Percentiles rank a stretch among this genome's conserved stretches.
Evolutionary conservation across 352 stramenopile genomes (phyloP).

Genomic region (Phytophthora aleatoria): DNA sequence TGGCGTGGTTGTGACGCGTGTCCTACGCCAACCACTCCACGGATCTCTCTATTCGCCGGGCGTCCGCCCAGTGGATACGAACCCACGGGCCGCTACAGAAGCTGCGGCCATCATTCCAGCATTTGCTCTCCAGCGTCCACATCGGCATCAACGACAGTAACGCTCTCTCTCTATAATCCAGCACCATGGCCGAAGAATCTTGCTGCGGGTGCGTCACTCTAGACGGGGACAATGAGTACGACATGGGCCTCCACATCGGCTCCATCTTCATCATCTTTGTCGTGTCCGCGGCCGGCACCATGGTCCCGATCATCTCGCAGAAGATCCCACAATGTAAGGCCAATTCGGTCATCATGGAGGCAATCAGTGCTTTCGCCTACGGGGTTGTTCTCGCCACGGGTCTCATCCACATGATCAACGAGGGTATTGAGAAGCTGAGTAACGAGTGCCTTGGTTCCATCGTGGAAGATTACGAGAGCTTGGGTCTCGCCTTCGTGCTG

Average conservation of each 20-base stretch:
- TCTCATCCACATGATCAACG: slow-evolving; percentile 78
- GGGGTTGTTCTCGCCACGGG: no score
- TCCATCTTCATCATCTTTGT: slow-evolving; percentile 64
- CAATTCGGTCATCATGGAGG: slow-evolving; percentile 55
- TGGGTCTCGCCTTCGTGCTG: slow-evolving; percentile 65
- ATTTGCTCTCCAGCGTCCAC: slow-evolving; percentile 18
- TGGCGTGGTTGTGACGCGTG: slow-evolving; percentile 18
- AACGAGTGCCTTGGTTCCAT: slow-evolving; percentile 58
- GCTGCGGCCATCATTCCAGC: slow-evolving; percentile 9
- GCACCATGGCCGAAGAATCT: slow-evolving; percentile 40
- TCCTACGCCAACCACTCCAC: not conserved
- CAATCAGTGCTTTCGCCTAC: slow-evolving; percentile 64
- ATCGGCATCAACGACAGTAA: slow-evolving; percentile 1
- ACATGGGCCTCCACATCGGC: slow-evolving; percentile 53
- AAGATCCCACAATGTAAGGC: slow-evolving; percentile 38
- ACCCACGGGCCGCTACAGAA: slow-evolving; percentile 3
- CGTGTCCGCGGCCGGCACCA: slow-evolving; percentile 45
- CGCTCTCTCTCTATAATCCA: not conserved
- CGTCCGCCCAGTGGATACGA: slow-evolving; percentile 1
- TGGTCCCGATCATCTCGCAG: slow-evolving; percentile 52
- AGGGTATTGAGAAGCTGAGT: slow-evolving; percentile 59
- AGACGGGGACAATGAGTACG: slow-evolving; percentile 44
- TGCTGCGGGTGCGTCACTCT: slow-evolving; percentile 51
- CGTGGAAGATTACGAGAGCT: slow-evolving; percentile 55
- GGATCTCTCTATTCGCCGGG: slow-evolving; percentile 8